Evolutionary conservation across 2,329 filamentous ascomycete genomes (phyloP), one percentile per base, ranked within the genome.

Genomic region (Fusarium chlamydosporum): DNA sequence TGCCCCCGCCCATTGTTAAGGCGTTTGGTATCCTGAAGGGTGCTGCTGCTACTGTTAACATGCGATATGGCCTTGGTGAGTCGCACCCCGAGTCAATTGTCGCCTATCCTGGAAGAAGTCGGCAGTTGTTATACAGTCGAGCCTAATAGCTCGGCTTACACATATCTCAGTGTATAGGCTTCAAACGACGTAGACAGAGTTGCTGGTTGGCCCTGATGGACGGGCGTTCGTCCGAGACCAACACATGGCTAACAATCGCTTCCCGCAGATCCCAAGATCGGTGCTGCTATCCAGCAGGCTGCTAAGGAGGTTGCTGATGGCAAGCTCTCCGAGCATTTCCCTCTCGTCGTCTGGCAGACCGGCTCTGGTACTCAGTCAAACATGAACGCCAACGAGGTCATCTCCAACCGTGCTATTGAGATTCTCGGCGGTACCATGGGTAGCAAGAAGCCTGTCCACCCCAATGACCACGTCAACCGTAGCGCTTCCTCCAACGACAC

Each of bases 371-470:
- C 96, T 31, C 96, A 98, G 86, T 97, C 94, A 81, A 98, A 97
- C 89, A 98, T 98, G 96, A 99, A 99, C 85, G 94, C 95, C 79
- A 99, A 99, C 85, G 96, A 99, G 82, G 96, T 99, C 82, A 98
- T 99, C 82, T 97, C 95, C 71, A 99, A 98, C 88, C 93, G 96
- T 72, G 96, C 96, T 71, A 98, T 98, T 81, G 95, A 98, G 86
- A 97, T 98, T 70, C 88, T 98, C 55, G 96, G 96, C 74, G 96
- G 96, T 76, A 87, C 87, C 72, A 97, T 94, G 92, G 96, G 96
- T 75, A 91, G 86, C 88, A 98, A 98, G 91, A 97, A 96, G 86
- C 96, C 96, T 29, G 96, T 99, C 70, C 96, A 99, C 84, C 96
- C 96, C 77, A 99, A 98, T 83, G 96, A 99, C 85, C 96, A 99